These are phyloP conservation scores for Lactarius psammicola DNA, from an alignment of 768 basidiomycete genomes.

Conservation along the genomic window DNA sequence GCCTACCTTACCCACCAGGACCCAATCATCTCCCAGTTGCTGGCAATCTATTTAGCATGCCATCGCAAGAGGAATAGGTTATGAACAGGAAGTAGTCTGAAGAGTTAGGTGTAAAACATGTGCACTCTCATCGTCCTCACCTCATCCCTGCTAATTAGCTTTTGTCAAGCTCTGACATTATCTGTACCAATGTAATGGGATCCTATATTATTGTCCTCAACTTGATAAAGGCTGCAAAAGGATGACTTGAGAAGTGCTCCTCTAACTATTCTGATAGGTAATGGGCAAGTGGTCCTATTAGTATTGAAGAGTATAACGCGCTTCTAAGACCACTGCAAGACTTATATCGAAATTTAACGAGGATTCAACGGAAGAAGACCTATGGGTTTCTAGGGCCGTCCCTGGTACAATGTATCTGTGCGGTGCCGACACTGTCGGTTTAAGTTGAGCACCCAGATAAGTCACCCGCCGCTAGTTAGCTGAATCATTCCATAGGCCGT, in stretches of 20 bases:
- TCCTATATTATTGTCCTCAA: neutral
- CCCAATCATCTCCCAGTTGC: neutral
- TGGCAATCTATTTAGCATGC: neutral
- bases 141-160: neutral
- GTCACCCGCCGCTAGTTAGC: neutral
- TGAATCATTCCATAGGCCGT: neutral
- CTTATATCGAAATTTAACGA: neutral
- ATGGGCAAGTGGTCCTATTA: neutral
- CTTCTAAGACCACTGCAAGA: neutral
- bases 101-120: neutral
- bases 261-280: slow-evolving; percentile 4
- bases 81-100: neutral
- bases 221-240: neutral
- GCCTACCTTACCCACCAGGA: neutral
- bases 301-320: neutral
- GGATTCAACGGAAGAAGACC: neutral
- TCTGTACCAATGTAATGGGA: neutral
- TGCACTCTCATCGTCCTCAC: neutral
- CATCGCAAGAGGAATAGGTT: neutral
- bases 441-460: neutral
- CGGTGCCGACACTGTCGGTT: neutral
- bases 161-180: neutral
- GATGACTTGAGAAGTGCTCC: neutral
- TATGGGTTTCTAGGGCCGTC: neutral
- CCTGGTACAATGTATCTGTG: neutral